Conservation (phyloP, 495 filamentous ascomycete species). For the Thermochaetoides thermophila region DNA sequence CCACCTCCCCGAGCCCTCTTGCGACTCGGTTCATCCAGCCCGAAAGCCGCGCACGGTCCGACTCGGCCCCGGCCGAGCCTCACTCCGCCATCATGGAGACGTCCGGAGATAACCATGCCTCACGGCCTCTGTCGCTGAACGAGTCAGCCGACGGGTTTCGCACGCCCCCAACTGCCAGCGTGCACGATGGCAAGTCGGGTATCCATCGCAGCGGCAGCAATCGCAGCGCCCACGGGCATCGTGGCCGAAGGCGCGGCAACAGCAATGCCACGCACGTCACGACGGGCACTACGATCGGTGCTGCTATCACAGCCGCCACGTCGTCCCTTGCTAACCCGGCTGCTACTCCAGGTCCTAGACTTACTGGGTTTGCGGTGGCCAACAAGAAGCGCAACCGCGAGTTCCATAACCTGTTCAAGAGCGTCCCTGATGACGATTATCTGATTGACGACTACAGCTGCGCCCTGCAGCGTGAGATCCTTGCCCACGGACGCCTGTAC, state of each 20-base stretch:
- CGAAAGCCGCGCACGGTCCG: slow-evolving; percentile 25
- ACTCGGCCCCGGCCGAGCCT: slow-evolving; percentile 29
- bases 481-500: slow-evolving; percentile 86
- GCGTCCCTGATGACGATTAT: slow-evolving; percentile 94
- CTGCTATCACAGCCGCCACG: slow-evolving; percentile 50
- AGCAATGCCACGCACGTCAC: slow-evolving; percentile 60
- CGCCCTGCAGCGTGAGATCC: slow-evolving; percentile 87
- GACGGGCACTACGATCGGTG: slow-evolving; percentile 37
- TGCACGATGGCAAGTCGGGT: slow-evolving; percentile 52
- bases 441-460: slow-evolving; percentile 98
- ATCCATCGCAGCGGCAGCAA: slow-evolving; percentile 67
- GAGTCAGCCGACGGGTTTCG: slow-evolving; percentile 39
- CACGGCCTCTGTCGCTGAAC: slow-evolving; percentile 27
- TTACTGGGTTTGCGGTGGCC: slow-evolving; percentile 92
- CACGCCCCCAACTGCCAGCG: slow-evolving; percentile 49
- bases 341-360: slow-evolving; percentile 42
- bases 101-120: slow-evolving; percentile 17
- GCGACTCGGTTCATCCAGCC: slow-evolving; percentile 29
- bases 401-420: slow-evolving; percentile 86
- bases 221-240: slow-evolving; percentile 54
- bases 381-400: slow-evolving; percentile 91
- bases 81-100: slow-evolving; percentile 11
- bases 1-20: slow-evolving; percentile 26
- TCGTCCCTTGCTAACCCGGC: slow-evolving; percentile 50
- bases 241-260: slow-evolving; percentile 73